Conservation (phyloP, 2,329 filamentous ascomycete species). For the Fusarium xyrophilum region DNA sequence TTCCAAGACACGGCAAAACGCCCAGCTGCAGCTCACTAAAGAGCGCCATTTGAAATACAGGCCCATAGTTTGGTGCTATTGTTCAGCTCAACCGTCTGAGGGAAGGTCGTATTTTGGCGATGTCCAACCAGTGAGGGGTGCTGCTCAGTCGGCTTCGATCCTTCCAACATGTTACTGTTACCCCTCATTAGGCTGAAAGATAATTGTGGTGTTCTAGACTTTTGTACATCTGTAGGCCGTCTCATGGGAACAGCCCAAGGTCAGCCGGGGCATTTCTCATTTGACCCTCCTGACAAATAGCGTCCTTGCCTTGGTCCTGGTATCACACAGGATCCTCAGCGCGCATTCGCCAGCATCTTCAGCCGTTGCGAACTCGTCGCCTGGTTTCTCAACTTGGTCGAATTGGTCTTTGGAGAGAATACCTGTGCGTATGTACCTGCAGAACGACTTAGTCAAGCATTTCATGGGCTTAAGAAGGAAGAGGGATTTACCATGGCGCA, state of each 20-base stretch:
- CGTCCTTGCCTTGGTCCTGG: background rate
- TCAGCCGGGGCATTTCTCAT: background rate
- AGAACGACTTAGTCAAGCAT: rapidly evolving
- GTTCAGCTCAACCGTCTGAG: background rate
- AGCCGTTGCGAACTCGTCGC: background rate
- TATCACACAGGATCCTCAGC: background rate
- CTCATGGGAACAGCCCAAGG: background rate
- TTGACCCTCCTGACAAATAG: constrained; percentile 1
- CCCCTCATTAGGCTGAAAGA: background rate
- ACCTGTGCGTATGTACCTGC: background rate
- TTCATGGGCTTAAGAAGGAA: background rate
- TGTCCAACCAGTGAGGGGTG: background rate
- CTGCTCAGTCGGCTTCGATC: background rate
- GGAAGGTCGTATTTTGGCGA: background rate
- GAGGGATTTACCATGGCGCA: background rate
- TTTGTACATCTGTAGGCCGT: background rate
- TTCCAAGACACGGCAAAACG: background rate
- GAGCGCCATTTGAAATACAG: background rate
- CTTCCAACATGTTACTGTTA: background rate
- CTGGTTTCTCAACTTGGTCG: background rate
- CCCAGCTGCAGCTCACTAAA: background rate
- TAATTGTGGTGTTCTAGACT: background rate
- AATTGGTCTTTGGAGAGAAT: constrained; percentile 1
- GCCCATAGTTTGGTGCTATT: background rate
- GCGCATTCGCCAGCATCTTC: constrained; percentile 6